phyloP scores from a whole-genome alignment of 352 stramenopile genomes.

The Saprolegnia parasitica region DNA sequence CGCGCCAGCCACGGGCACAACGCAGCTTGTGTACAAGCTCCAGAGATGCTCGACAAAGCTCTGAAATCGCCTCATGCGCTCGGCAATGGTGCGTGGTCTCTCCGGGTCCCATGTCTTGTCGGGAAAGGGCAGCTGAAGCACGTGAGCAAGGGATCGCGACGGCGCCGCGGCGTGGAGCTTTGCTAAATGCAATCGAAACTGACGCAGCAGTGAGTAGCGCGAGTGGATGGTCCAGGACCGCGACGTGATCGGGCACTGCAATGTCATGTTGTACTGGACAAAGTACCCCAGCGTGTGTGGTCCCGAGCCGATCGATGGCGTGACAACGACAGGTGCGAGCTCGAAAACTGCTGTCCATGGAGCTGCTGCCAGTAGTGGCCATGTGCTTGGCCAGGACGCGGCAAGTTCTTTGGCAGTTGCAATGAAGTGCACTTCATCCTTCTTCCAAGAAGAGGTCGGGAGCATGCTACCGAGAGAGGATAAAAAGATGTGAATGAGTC shows the following conservation, averaged over 20 bases:
- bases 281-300: not conserved
- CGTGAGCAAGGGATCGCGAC: not conserved
- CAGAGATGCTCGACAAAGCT: not conserved
- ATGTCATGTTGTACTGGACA: constrained; percentile 6
- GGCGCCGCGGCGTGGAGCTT: not conserved
- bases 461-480: too few species aligned
- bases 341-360: too few species aligned
- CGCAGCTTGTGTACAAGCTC: not conserved
- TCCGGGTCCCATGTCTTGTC: not conserved
- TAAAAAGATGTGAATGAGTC: too few species aligned
- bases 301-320: not conserved
- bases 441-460: too few species aligned
- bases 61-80: not conserved
- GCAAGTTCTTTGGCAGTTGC: too few species aligned
- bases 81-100: not conserved
- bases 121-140: not conserved
- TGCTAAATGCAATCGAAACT: not conserved
- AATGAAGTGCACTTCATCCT: too few species aligned
- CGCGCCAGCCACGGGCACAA: too few species aligned
- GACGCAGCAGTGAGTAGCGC: not conserved
- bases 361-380: too few species aligned
- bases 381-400: too few species aligned
- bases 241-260: not conserved
- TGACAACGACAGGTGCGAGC: too few species aligned
- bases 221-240: not conserved